phyloP scores from a whole-genome alignment of 129 eudicot species.

The Centella asiatica region DNA sequence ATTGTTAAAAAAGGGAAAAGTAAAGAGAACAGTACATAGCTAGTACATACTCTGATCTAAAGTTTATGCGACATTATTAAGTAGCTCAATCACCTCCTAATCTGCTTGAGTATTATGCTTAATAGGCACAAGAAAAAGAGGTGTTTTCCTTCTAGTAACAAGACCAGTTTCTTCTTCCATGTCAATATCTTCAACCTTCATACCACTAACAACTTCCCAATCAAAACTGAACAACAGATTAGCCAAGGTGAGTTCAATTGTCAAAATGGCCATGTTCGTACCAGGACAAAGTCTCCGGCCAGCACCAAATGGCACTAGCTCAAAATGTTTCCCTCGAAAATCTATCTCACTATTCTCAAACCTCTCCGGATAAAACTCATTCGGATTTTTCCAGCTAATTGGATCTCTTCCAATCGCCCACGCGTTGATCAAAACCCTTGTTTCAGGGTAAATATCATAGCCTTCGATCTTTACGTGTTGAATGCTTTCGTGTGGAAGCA shows the following conservation, averaged over 20 bases:
- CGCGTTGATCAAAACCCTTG: slow-evolving; percentile 19
- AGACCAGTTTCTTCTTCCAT: slow-evolving; percentile 26
- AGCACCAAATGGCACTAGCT: slow-evolving; percentile 43
- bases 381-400: slow-evolving; percentile 19
- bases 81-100: no score
- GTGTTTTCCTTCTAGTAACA: slow-evolving; percentile 15
- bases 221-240: slow-evolving; percentile 25
- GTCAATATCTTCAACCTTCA: slow-evolving; percentile 25
- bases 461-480: slow-evolving; percentile 17
- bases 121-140: slow-evolving; percentile 30
- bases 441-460: slow-evolving; percentile 19
- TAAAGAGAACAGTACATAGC: no score
- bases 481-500: slow-evolving; percentile 27
- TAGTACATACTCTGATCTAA: no score
- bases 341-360: slow-evolving; percentile 30
- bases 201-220: slow-evolving; percentile 31
- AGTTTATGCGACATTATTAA: no score
- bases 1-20: no score
- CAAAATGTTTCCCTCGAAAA: slow-evolving; percentile 31
- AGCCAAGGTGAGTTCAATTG: slow-evolving; percentile 20
- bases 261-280: background rate
- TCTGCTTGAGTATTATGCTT: no score
- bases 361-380: slow-evolving; percentile 38
- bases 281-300: slow-evolving; percentile 41
- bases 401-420: slow-evolving; percentile 41